Base-by-base conservation (phyloP, 2,329 filamentous ascomycete species). In the Apiospora marii region DNA sequence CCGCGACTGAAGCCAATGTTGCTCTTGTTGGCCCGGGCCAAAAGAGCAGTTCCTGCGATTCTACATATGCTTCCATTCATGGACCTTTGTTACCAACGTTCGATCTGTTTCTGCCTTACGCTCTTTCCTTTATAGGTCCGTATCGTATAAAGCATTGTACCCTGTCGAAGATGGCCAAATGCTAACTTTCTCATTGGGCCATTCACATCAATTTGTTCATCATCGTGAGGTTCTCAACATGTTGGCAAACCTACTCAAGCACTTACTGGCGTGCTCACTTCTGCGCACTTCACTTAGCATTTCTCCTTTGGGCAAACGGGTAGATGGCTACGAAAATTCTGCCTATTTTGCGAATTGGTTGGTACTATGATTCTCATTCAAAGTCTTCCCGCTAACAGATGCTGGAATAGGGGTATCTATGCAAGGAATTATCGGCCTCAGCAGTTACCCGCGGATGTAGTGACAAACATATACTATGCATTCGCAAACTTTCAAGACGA, bases 401-500 rank as follows among this genome's bases (percentile, higher is more conserved):
- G n/a, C n/a, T n/a, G n/a, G n/a, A n/a, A n/a, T n/a, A n/a, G n/a
- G n/a, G n/a, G n/a, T n/a, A n/a, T n/a, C n/a, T n/a, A n/a, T n/a
- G n/a, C n/a, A n/a, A n/a, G n/a, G n/a, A n/a, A n/a, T n/a, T n/a
- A n/a, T n/a, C n/a, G 91, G 67, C 93, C 93, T 0, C 87, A 92
- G 76, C 87, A 93, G 74, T 84, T 97, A 12, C 91, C 92, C 0
- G 89, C 87, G 0, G 86, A 90, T 10, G 87, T 92, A 69, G 84
- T 96, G 46, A 96, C 93, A 0, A 93, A 96, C 77, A 84, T 96
- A 1, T 86, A 96, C 13, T 96, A 88, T 72, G 84, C 87, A 0
- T 89, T 89, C 76, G 84, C 84, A 30, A 82, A 86, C 53, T 85
- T 89, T 61, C 80, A 76, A 8, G 70, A 77, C 0, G 83, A 87